Conservation (phyloP, 2,329 filamentous ascomycete species). For the Rutstroemia sp. region DNA sequence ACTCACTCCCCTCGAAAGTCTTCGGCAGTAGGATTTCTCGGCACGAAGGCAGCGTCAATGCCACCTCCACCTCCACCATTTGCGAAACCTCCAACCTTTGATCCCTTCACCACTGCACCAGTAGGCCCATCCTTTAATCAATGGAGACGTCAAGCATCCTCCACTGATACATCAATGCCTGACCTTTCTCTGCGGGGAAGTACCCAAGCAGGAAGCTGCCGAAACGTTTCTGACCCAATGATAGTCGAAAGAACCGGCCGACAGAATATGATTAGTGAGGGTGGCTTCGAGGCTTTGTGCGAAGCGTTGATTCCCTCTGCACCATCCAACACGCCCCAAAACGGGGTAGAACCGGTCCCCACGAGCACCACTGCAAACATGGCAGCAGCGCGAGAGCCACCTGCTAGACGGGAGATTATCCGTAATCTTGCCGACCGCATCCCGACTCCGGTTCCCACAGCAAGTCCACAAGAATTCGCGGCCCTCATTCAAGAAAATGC, state of each 20-base stretch:
- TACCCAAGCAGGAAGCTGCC: slow-evolving; percentile 30
- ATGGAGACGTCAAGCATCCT: slow-evolving; percentile 33
- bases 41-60: background rate
- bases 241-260: slow-evolving; percentile 15
- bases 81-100: slow-evolving; percentile 28
- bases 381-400: background rate
- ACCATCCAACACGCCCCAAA: slow-evolving; percentile 24
- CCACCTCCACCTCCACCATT: slow-evolving; percentile 17
- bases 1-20: slow-evolving; percentile 49
- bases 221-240: slow-evolving; percentile 27
- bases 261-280: slow-evolving; percentile 19
- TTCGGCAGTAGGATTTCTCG: slow-evolving; percentile 18
- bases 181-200: slow-evolving; percentile 32
- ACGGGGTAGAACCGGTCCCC: slow-evolving; percentile 3
- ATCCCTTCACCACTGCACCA: slow-evolving; percentile 34
- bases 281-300: slow-evolving; percentile 25
- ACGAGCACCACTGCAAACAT: background rate
- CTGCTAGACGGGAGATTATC: background rate
- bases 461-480: background rate
- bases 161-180: slow-evolving; percentile 39
- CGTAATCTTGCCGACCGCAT: background rate
- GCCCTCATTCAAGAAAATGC: slow-evolving; percentile 3
- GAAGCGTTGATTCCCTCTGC: slow-evolving; percentile 25
- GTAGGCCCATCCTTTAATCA: slow-evolving; percentile 14
- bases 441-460: background rate